Base-by-base conservation (phyloP, 208 protist species). In the Dictyostelium gargantuum region DNA sequence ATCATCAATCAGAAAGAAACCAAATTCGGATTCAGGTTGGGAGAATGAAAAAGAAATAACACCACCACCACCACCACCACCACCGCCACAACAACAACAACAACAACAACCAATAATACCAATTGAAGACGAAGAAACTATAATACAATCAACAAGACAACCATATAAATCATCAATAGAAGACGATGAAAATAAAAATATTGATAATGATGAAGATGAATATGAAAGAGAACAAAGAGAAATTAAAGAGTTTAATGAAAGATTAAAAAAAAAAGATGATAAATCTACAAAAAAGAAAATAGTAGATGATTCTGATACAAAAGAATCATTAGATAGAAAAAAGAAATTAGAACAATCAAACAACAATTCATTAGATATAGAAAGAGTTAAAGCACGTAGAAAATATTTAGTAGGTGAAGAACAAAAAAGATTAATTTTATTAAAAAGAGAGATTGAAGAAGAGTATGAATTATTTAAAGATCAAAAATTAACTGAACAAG, bases 201-300 rank as follows among this genome's bases (percentile, higher is more conserved):
- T 13, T 48, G 44, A 50, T 35, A 13, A 32, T 50, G 35, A n/a
- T 10, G 58, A 61, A 23, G 85, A 92, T 68, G 70, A 91, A 52
- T 86, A 93, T 46, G 85, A 86, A 80, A 80, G 19, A 82, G 93
- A 94, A 70, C 54, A 85, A 66, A 81, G 81, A 80, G 93, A 95
- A 54, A 86, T 92, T 40, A 29, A 23, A 38, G 91, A 93, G 52
- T 93, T 93, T 44, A 91, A 92, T 91, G 84, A 92, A 44, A 85
- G 93, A 63, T 38, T 95, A 10, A 92, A 84, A 40, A 63, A 91
- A 58, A 29, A 91, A 68, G 93, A 95, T 84, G 68, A 86, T 17
- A 32, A 48, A 19, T 58, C 77, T 9, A 93, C 91, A n/a, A 94
- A 93, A 52, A 91, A 91, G 15, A 84, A 66, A 76, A 48, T 42